Conservation (phyloP, 2,329 filamentous ascomycete genomes). For the Shiraia bambusicola region DNA sequence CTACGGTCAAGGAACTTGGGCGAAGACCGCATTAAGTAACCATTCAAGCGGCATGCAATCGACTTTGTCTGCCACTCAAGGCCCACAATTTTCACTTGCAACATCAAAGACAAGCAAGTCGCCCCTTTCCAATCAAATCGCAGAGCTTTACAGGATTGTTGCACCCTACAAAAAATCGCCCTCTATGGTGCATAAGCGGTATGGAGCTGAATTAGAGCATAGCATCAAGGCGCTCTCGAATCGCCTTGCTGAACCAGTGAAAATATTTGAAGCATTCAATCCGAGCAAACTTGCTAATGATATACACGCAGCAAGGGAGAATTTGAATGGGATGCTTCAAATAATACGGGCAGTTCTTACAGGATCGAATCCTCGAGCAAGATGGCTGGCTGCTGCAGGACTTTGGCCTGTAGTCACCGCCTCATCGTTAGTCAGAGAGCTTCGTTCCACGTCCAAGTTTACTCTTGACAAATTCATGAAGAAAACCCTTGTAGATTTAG, state of each 20-base stretch:
- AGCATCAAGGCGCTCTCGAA: constrained; percentile 38
- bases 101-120: no score
- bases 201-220: constrained; percentile 42
- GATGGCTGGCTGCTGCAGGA: constrained; percentile 48
- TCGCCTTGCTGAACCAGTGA: not conserved
- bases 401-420: constrained; percentile 53
- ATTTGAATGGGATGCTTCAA: constrained; percentile 11
- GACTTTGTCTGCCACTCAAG: no score
- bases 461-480: constrained; percentile 16
- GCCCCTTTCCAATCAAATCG: no score
- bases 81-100: no score
- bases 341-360: constrained; percentile 10
- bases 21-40: not conserved
- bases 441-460: constrained; percentile 42
- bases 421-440: constrained; percentile 50
- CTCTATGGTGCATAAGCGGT: constrained; percentile 41
- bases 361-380: constrained; percentile 25
- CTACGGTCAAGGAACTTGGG: not conserved
- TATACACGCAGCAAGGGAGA: constrained; percentile 15
- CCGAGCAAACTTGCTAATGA: constrained; percentile 7
- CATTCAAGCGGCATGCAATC: no score
- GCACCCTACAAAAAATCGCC: constrained; percentile 20
- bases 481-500: constrained; percentile 48
- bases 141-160: constrained; percentile 16
- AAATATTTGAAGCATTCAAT: not conserved